Base-by-base conservation (phyloP, 2,329 filamentous ascomycete genomes). In the Aspergillus neotritici region DNA sequence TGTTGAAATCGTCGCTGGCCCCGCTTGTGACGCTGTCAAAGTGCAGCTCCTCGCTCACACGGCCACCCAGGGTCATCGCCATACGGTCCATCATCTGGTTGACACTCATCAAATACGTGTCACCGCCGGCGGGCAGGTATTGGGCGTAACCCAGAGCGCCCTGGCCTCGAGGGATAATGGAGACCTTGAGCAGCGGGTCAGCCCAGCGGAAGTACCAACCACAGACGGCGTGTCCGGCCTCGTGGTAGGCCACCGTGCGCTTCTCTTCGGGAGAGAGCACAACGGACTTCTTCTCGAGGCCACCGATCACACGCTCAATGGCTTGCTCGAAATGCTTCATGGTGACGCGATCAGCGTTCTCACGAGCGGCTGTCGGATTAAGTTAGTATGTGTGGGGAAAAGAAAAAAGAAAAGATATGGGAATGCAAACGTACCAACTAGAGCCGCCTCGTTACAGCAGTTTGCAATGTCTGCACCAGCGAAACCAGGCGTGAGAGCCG, bases 81-180 rank as follows among this genome's bases (percentile, higher is more conserved):
- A 98, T 98, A 56, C 93, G 89, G 67, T 98, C 93, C 87, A 97
- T 95, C 33, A 98, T 77, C 70, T 98, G 93, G 64, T 90, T 84
- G 51, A 87, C 84, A 61, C 85, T 95, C 90, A 98, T 93, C 51
- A 98, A 79, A 66, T 97, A 97, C 7, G 87, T 88, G 62, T 98
- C 93, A 33, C 66, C 66, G 44, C 83, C 83, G 15, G 84, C 78
- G 1, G 93, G 93, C n/a, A 98, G 78, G 65, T 97, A 97, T 68
- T 98, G 93, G 2, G 93, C 93, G 63, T 98, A 98, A 7, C 93
- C 93, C 12, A 98, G 76, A 17, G 90, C 89, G 30, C 89, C 93
- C 66, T 93, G 86, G 44, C 91, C 93, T 62, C 93, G 89, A 13
- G 93, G 93, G 58, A 98, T 97, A 68, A 98, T 98, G 45, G 90